Evolutionary conservation across 1,139 yeast genomes (phyloP), one percentile per base, ranked within the genome.

Genomic region (Suhomyces anneliseae): DNA sequence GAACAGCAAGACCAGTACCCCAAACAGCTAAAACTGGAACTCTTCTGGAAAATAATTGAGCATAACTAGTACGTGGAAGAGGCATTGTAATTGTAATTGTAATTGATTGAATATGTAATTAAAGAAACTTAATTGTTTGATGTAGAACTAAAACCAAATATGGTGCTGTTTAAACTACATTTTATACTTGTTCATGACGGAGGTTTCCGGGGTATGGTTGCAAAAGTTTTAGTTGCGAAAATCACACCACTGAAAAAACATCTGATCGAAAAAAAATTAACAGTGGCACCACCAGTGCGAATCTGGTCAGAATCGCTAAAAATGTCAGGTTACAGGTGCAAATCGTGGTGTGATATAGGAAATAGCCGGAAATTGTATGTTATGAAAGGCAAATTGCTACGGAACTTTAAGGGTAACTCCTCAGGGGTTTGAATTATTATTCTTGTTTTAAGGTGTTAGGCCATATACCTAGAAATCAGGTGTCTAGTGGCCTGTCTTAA

Each of bases 21-120:
- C 77, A 72, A 8, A 54, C 53, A n/a, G 53, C 63, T 38, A 72
- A 41, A 8, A 47, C 49, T 4, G 77, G 78, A 9, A 68, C 43
- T 59, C 76, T 68, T 58, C 67, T 59, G 15, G 63, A 53, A 43
- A 58, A 27, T 12, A 42, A 37, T 26, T 34, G 29, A 10, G 40
- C 14, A 44, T 43, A 43, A 27, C 44, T 37, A 27, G 43, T 40
- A 29, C 47, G 41, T 15, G 47, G 46, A 10, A 44, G 26, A 27
- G 40, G 33, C 46, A 44, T 44, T 39, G 39, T 29, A 6, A 19
- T 19, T 19, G 24, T 19, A 6, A 19, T 19, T 19, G 24, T 19
- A 19, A 19, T 19, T 19, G 32, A 29, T 29, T 29, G 32, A 29
- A 29, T 29, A 29, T 29, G n/a, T 29, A 29, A 19, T 19, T 19